Base-by-base conservation (phyloP, 371 early-diverging fungal genomes). In the Apophysomyces trapeziformis region DNA sequence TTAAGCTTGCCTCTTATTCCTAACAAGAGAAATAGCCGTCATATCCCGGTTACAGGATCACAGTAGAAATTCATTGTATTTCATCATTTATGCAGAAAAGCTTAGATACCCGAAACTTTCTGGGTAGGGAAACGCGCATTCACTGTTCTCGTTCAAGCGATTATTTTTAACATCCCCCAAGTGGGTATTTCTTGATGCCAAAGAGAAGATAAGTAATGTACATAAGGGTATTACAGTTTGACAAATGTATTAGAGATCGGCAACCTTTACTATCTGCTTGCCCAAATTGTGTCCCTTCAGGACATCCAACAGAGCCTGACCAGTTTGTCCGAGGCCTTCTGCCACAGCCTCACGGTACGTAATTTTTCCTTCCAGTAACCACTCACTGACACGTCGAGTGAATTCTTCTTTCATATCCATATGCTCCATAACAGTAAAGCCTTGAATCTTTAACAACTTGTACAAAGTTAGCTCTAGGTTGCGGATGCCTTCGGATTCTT, bases 251-350 rank as follows among this genome's bases (percentile, higher is more conserved):
- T 65, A 69, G 46, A 61, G 38, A 26, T 77, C 71, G 5, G 75
- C 76, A 65, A 87, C 85, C 78, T 91, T 89, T 71, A 93, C 78
- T 16, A 92, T 60, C 69, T 84, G 79, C 85, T 94, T 94, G 65
- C 94, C 94, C 56, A 84, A 82, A 78, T 92, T 92, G 21, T 75
- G 77, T 39, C 93, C 93, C 60, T 84, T 83, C 61, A 92, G 80
- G 68, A 95, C 69, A 44, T 84, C 86, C 12, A 91, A 68, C 54
- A 92, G 80, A 0, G 88, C 92, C 37, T 74, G 70, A n/a, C 92
- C 92, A 11, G 89, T 83, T 45, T 83, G 87, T 58, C 91, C 93
- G 58, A 93, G 72, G 3, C 95, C 95, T 35, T 88, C 83, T 14
- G 79, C 68, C 35, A 93, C 70, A 32, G 79, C 73, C 61, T 89